These are phyloP conservation scores for Pharnaceum exiguum DNA, from an alignment of 148 eudicot species.

Conservation along the genomic window DNA sequence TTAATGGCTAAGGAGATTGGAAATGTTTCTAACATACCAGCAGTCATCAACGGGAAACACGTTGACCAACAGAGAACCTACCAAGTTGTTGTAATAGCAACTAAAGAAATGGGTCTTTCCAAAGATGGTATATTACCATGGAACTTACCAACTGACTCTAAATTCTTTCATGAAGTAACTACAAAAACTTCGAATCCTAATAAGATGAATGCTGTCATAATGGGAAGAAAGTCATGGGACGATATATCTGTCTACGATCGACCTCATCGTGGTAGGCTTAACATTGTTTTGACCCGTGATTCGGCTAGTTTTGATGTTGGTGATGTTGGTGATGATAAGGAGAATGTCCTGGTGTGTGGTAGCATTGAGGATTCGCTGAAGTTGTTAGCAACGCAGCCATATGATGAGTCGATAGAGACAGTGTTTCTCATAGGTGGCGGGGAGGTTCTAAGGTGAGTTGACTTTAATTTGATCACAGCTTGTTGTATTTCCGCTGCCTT, in stretches of 20 bases:
- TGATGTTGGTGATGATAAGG: conserved; percentile 43
- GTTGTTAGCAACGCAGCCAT: conserved; percentile 53
- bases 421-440: conserved; percentile 89
- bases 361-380: conserved; percentile 57
- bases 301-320: no score
- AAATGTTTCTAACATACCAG: no score
- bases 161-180: conserved; percentile 75
- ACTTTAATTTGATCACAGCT: background rate
- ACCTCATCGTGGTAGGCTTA: conserved; percentile 78
- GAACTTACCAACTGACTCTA: conserved; percentile 76
- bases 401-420: conserved; percentile 49
- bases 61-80: conserved; percentile 36
- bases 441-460: conserved; percentile 57
- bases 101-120: conserved; percentile 79
- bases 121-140: conserved; percentile 88
- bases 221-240: conserved; percentile 98
- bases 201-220: conserved; percentile 80
- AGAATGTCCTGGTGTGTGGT: conserved; percentile 59
- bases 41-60: no score
- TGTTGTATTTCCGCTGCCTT: background rate
- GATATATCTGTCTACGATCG: conserved; percentile 59
- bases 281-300: conserved; percentile 74
- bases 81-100: conserved; percentile 92
- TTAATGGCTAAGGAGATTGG: no score
- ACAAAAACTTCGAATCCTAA: conserved; percentile 43